Evolutionary conservation across 2,329 filamentous ascomycete genomes (phyloP).

Genomic region (Septoria petroselini): DNA sequence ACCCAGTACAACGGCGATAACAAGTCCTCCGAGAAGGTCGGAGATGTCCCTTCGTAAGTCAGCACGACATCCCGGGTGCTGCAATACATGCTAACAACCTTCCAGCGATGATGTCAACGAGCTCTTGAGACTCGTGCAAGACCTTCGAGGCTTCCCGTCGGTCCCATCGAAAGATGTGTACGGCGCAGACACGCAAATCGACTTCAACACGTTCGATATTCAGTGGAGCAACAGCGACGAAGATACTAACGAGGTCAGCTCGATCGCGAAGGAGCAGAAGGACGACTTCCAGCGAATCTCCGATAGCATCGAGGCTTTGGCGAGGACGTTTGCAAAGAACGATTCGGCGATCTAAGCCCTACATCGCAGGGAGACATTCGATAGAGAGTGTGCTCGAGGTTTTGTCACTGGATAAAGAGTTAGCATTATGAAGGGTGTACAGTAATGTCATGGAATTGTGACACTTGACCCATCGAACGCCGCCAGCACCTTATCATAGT

Average conservation of each 20-base stretch:
- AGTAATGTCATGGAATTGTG: no score
- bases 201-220: slow-evolving; percentile 45
- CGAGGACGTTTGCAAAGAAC: slow-evolving; percentile 43
- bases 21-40: slow-evolving; percentile 40
- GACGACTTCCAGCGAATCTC: slow-evolving; percentile 44
- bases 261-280: slow-evolving; percentile 43
- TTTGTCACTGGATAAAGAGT: no score
- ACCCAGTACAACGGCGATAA: slow-evolving; percentile 35
- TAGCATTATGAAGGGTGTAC: no score
- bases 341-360: slow-evolving; percentile 37
- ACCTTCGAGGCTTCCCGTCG: slow-evolving; percentile 43
- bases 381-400: no score
- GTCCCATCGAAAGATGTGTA: slow-evolving; percentile 42
- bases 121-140: slow-evolving; percentile 40
- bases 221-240: slow-evolving; percentile 44
- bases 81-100: slow-evolving; percentile 8
- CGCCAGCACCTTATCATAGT: no score
- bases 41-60: slow-evolving; percentile 38
- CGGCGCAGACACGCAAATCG: slow-evolving; percentile 40
- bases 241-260: slow-evolving; percentile 36
- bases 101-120: slow-evolving; percentile 43
- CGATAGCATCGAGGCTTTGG: slow-evolving; percentile 44
- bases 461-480: no score
- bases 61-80: background rate
- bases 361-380: no score